These are phyloP conservation scores for Phytopythium mirpurense DNA, from an alignment of 352 stramenopile species.

Conservation along the genomic window DNA sequence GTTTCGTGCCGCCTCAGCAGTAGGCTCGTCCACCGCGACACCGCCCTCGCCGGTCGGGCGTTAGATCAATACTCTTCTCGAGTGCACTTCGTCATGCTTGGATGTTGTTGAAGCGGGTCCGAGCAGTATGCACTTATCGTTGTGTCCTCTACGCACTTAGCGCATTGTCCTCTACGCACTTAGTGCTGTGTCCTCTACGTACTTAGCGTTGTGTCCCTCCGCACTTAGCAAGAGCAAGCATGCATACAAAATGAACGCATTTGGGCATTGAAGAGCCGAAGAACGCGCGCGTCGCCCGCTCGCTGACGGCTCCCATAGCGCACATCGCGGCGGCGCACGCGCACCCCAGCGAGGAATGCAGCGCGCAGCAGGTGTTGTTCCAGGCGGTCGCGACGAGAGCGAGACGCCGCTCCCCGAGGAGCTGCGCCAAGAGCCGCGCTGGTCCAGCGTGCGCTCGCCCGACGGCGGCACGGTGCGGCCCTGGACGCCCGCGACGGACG, in stretches of 20 bases:
- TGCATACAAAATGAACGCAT: too few species aligned
- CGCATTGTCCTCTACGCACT: too few species aligned
- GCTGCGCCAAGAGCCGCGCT: slow-evolving; percentile 58
- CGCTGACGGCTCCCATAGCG: background rate
- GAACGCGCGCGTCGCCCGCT: slow-evolving; percentile 1
- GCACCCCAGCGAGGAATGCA: background rate
- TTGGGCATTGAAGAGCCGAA: slow-evolving; percentile 14
- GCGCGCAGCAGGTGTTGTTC: background rate
- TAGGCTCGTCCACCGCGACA: background rate
- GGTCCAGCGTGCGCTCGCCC: slow-evolving; percentile 49
- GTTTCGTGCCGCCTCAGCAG: slow-evolving; percentile 31
- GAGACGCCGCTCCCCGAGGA: slow-evolving; percentile 26
- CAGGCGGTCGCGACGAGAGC: background rate
- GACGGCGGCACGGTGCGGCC: slow-evolving; percentile 15
- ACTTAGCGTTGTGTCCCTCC: too few species aligned
- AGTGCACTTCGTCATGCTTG: too few species aligned
- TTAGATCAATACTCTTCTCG: slow-evolving; percentile 1
- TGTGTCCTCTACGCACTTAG: too few species aligned
- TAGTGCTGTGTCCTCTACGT: too few species aligned
- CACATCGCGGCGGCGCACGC: background rate
- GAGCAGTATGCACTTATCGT: too few species aligned
- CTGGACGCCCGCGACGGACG: slow-evolving; percentile 47
- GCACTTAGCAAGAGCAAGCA: too few species aligned
- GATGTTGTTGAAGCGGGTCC: too few species aligned
- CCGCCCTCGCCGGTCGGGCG: background rate